phyloP scores from a whole-genome alignment of 1,284 basidiomycete genomes.

The Puccinia triticina region DNA sequence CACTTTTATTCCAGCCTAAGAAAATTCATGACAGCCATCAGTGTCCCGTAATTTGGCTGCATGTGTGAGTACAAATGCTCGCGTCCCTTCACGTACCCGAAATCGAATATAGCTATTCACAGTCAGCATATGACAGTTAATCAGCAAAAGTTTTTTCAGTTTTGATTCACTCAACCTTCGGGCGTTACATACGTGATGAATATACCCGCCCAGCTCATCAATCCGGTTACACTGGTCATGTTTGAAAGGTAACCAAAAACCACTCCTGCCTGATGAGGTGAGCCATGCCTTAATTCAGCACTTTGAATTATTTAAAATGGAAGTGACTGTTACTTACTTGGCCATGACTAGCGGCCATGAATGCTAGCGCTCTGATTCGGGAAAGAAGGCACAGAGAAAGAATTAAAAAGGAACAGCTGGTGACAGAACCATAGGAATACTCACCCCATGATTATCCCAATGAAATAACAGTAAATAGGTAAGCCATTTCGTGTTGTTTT shows the following conservation, averaged over 20 bases:
- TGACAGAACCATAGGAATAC: neutral
- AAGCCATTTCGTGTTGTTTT: constrained; percentile 41
- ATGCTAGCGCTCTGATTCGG: constrained; percentile 67
- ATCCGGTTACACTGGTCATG: constrained; percentile 62
- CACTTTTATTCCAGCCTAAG: constrained; percentile 70
- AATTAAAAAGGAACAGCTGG: neutral
- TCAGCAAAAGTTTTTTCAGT: neutral
- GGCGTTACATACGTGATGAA: constrained; percentile 65
- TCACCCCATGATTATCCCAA: constrained; percentile 48
- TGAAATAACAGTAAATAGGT: constrained; percentile 46
- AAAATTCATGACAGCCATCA: neutral
- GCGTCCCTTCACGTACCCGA: constrained; percentile 25
- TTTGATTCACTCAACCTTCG: constrained; percentile 67
- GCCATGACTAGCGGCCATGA: constrained; percentile 56
- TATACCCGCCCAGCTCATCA: constrained; percentile 84
- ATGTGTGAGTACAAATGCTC: neutral
- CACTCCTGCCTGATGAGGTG: constrained; percentile 30
- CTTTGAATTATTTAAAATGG: constrained; percentile 71
- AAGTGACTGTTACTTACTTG: constrained; percentile 72
- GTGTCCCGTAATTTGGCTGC: neutral
- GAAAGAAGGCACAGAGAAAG: neutral
- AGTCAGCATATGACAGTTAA: neutral
- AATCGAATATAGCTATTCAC: constrained; percentile 49
- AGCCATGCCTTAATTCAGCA: constrained; percentile 64
- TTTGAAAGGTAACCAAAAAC: constrained; percentile 45